These are phyloP conservation scores for Halenospora varia DNA, from an alignment of 495 filamentous ascomycete species.

Conservation along the genomic window DNA sequence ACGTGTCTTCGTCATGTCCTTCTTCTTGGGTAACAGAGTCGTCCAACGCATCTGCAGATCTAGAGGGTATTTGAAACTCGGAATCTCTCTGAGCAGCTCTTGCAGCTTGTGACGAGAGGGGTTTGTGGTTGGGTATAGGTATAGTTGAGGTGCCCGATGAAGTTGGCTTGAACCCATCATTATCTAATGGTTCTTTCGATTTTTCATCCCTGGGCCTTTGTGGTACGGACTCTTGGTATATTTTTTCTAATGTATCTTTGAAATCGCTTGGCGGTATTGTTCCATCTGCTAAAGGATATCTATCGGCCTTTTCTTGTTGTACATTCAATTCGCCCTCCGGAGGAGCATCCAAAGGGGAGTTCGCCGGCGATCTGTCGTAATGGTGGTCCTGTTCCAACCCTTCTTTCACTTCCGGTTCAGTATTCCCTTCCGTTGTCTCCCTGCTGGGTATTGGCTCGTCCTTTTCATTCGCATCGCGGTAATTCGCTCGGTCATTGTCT, in stretches of 20 bases:
- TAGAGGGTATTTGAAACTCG: conserved; percentile 53
- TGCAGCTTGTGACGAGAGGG: conserved; percentile 33
- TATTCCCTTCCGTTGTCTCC: conserved; percentile 8
- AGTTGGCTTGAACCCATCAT: conserved; percentile 24
- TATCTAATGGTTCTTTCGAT: conserved; percentile 22
- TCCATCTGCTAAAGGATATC: conserved; percentile 39
- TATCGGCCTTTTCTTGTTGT: conserved; percentile 37
- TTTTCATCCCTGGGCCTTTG: conserved; percentile 19
- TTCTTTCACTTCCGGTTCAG: conserved; percentile 15
- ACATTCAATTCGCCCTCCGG: conserved; percentile 32
- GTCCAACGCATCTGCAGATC: conserved; percentile 33
- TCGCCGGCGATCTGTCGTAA: conserved; percentile 31
- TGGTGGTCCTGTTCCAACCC: conserved; percentile 42
- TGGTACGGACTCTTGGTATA: conserved; percentile 8
- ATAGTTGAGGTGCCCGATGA: conserved; percentile 30
- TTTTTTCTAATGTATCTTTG: conserved; percentile 4
- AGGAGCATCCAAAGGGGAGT: conserved; percentile 18
- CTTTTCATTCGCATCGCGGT: not conserved
- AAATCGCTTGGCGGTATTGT: conserved; percentile 31
- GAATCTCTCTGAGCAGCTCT: conserved; percentile 46
- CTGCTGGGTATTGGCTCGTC: conserved; percentile 13
- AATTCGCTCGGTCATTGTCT: not conserved
- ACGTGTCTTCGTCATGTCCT: conserved; percentile 54
- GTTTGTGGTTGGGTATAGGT: conserved; percentile 11
- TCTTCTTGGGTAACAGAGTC: conserved; percentile 20